Percentiles rank a stretch among this genome's conserved stretches.
These are phyloP conservation scores for Capsella bursapastoris DNA, from an alignment of 345 rosid species.

Conservation along the genomic window DNA sequence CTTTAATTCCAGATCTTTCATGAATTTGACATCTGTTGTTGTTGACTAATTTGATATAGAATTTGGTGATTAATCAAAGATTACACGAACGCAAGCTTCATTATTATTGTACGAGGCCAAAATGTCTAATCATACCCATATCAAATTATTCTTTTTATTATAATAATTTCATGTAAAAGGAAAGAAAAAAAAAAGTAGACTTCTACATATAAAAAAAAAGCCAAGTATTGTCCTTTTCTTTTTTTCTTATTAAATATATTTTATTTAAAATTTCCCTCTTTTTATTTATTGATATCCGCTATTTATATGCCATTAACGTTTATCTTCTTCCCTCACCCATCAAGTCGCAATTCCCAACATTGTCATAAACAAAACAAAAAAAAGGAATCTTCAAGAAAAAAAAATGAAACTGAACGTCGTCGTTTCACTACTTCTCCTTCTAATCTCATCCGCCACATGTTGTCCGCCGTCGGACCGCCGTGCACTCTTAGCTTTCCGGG, in stretches of 20 bases:
- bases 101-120: constrained; percentile 22
- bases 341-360: constrained; percentile 35
- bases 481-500: constrained; percentile 67
- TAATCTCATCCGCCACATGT: constrained; percentile 47
- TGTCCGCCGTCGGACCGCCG: constrained; percentile 79
- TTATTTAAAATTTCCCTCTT: neutral
- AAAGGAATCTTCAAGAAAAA: constrained; percentile 16
- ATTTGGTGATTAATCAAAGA: constrained; percentile 34
- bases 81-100: constrained; percentile 36
- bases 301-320: constrained; percentile 30
- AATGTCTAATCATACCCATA: constrained; percentile 38
- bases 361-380: constrained; percentile 26
- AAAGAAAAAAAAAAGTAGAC: neutral
- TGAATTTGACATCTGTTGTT: constrained; percentile 26
- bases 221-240: constrained; percentile 24
- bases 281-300: constrained; percentile 15
- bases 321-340: constrained; percentile 35
- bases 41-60: constrained; percentile 17
- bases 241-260: neutral
- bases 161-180: neutral
- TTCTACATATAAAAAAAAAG: neutral
- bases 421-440: constrained; percentile 43
- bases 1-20: neutral
- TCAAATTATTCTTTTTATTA: neutral
- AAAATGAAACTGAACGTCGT: constrained; percentile 32